Conservation (phyloP, 257 asterid species). For the Petunia axillaris region DNA sequence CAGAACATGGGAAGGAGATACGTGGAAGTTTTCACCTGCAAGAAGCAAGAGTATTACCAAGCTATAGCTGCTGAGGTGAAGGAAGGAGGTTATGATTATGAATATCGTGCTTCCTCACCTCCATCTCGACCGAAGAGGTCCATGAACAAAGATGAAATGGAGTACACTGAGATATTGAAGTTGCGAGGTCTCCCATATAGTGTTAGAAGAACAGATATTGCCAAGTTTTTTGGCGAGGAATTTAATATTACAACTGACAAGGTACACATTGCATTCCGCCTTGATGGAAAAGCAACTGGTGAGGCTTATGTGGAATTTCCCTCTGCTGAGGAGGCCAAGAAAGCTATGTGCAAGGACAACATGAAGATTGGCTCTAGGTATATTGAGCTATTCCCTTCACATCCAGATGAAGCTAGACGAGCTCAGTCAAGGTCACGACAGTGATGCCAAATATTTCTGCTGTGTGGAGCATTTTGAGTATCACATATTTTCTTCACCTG, state of each 20-base stretch:
- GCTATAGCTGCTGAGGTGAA: conserved; percentile 80
- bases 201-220: conserved; percentile 14
- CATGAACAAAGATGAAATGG: not conserved
- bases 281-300: conserved; percentile 27
- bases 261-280: not conserved
- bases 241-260: not conserved
- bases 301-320: conserved; percentile 28
- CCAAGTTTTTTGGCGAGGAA: conserved; percentile 14
- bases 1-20: conserved; percentile 95
- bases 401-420: conserved; percentile 21
- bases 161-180: conserved; percentile 17
- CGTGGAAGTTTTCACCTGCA: conserved; percentile 96
- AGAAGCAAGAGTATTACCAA: conserved; percentile 80
- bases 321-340: conserved; percentile 20
- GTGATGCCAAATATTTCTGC: conserved; percentile 12
- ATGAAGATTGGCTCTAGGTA: conserved; percentile 25
- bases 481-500: not conserved
- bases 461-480: not conserved
- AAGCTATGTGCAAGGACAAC: conserved; percentile 26
- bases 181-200: conserved; percentile 23
- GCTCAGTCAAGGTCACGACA: not conserved
- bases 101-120: not conserved
- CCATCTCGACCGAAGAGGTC: not conserved
- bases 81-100: conserved; percentile 1
- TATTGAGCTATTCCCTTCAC: conserved; percentile 27